Evolutionary conservation across 1,284 basidiomycete genomes (phyloP), one percentile per base, ranked within the genome.

Genomic region (Ceratobasidium sp.): DNA sequence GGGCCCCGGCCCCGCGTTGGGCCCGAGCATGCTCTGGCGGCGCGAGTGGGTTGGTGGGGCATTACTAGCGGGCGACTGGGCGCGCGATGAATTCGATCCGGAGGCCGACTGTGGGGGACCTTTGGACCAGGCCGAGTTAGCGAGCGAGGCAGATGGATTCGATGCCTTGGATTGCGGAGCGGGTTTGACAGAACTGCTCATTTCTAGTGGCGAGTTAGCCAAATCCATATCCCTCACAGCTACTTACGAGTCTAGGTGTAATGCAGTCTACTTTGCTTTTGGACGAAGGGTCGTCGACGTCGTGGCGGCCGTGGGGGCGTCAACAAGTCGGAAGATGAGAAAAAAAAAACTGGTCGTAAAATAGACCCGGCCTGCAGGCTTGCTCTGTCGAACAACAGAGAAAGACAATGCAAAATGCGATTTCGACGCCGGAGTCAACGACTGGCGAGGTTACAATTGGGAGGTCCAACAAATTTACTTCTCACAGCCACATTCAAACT

Each of bases 141-240:
- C 67, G 33, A 51, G 54, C 24, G 67, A 54, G 31, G 33, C 64
- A 71, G 67, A 60, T 45, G 67, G 44, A 48, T 71, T 71, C 27
- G 67, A 57, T 48, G 67, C 44, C 53, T 71, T 71, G 24, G 41
- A 45, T 60, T 33, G 65, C 31, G 48, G 36, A n/a, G 56, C 50
- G 67, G 54, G 67, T 50, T 60, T 71, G 19, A 33, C 56, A 71
- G 67, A 59, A 60, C 56, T 71, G 45, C 56, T 71, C 67, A 71
- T 71, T 48, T 71, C 53, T 57, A 36, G 17, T 22, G 17, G 9
- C 19, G 33, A 8, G 59, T 60, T 60, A 60, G 59, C 59, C 24
- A 5, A 15, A 19, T 22, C 6, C 33, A 45, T 15, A 22, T 17
- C 29, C 33, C 36, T 4, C 4, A 41, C 15, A 44, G 36, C 59